Percentiles rank a stretch among this genome's conserved stretches.
These are phyloP conservation scores for Clitopilus hobsonii DNA, from an alignment of 768 basidiomycete genomes.

Conservation along the genomic window DNA sequence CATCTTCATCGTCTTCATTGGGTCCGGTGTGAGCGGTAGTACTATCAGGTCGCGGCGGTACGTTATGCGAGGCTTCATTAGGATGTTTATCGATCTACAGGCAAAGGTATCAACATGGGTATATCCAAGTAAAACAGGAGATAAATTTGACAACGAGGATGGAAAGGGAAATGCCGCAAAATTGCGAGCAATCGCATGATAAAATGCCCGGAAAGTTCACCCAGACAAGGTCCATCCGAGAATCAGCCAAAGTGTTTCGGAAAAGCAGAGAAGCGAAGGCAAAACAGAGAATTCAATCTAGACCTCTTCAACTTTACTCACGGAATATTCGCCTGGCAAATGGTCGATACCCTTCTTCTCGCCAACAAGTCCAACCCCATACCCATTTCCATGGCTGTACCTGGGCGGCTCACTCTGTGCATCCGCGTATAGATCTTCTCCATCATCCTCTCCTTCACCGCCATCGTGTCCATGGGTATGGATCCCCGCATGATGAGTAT, in stretches of 20 bases:
- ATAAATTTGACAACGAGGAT: too few relatives aligned
- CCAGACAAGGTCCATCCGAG: not conserved
- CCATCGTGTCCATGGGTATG: conserved; percentile 15
- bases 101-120: too few relatives aligned
- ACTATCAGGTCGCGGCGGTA: conserved; percentile 10
- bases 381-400: conserved; percentile 49
- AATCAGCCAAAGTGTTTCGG: too few relatives aligned
- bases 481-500: conserved; percentile 10
- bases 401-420: conserved; percentile 53
- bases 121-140: too few relatives aligned
- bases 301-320: not conserved
- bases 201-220: too few relatives aligned
- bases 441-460: conserved; percentile 39
- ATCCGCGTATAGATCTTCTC: conserved; percentile 30
- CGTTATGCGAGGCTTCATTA: too few relatives aligned
- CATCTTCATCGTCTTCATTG: not conserved
- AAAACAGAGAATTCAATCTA: not conserved
- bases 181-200: too few relatives aligned
- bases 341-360: conserved; percentile 22
- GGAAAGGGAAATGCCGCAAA: too few relatives aligned
- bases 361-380: conserved; percentile 15
- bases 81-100: too few relatives aligned
- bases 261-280: not conserved
- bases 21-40: not conserved
- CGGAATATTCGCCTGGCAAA: not conserved